Conservation (phyloP, 2,329 filamentous ascomycete genomes). For the Penicillium sp. region DNA sequence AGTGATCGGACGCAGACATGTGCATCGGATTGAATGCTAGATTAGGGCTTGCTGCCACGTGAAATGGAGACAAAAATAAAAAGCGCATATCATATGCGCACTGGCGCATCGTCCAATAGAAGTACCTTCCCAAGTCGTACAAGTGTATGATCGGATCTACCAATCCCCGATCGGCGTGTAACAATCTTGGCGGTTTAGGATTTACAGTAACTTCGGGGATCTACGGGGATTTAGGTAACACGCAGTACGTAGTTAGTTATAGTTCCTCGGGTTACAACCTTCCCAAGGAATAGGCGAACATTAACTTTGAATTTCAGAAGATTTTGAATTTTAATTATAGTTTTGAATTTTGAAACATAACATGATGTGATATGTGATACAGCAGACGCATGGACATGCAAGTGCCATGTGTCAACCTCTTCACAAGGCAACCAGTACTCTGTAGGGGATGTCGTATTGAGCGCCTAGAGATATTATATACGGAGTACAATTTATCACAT, state of each 20-base stretch:
- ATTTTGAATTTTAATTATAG: conserved; percentile 9
- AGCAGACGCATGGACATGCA: conserved; percentile 10
- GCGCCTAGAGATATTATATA: background rate
- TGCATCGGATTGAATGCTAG: conserved; percentile 32
- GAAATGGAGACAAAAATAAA: background rate
- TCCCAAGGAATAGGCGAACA: background rate
- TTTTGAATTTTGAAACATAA: conserved; percentile 3
- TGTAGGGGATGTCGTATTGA: background rate
- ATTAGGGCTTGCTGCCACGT: conserved; percentile 17
- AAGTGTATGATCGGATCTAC: conserved; percentile 10
- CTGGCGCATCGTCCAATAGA: conserved; percentile 1
- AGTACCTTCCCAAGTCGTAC: conserved; percentile 12
- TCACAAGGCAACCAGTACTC: conserved; percentile 12
- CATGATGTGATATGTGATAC: conserved; percentile 11
- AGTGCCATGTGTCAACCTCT: conserved; percentile 23
- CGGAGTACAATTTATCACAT: background rate
- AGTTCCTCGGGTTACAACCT: background rate
- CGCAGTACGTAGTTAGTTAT: no score
- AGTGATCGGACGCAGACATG: conserved; percentile 2
- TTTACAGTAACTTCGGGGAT: background rate
- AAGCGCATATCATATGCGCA: background rate
- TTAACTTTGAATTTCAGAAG: background rate
- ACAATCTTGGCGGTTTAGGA: background rate
- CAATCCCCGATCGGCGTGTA: conserved; percentile 7
- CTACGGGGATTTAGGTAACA: background rate